Conservation (phyloP, 257 asterid species). For the Jasminum sambac region DNA sequence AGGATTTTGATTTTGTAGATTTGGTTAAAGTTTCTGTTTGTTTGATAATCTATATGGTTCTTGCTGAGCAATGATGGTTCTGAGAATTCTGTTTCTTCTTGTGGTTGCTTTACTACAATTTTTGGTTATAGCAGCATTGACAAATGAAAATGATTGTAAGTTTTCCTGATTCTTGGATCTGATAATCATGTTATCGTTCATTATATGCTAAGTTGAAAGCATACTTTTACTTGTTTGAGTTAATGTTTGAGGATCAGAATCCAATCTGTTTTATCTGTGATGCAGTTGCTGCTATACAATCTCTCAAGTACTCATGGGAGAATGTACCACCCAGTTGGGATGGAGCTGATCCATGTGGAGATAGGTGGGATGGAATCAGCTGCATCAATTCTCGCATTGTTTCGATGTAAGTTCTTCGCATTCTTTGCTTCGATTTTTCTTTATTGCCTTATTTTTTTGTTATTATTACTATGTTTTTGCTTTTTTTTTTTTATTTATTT, state of each 20-base stretch:
- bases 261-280: no score
- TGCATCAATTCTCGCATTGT: conserved; percentile 37
- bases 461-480: conserved; percentile 18
- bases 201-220: no score
- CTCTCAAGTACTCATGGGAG: conserved; percentile 38
- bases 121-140: conserved; percentile 40
- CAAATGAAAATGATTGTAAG: conserved; percentile 55
- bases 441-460: background rate
- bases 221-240: background rate
- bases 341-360: conserved; percentile 56
- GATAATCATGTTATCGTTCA: no score
- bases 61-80: conserved; percentile 31
- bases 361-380: conserved; percentile 46
- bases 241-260: background rate
- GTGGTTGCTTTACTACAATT: conserved; percentile 41
- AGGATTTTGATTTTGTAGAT: background rate
- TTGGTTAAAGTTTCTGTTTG: conserved; percentile 1
- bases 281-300: conserved; percentile 41
- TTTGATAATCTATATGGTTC: conserved; percentile 15
- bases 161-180: conserved; percentile 6
- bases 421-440: background rate
- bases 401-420: conserved; percentile 39
- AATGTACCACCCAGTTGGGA: conserved; percentile 55
- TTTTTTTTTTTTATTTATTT: background rate
- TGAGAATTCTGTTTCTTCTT: conserved; percentile 35